These are phyloP conservation scores for Geotrichum reessii DNA, from an alignment of 1,139 yeast genomes.

Conservation along the genomic window DNA sequence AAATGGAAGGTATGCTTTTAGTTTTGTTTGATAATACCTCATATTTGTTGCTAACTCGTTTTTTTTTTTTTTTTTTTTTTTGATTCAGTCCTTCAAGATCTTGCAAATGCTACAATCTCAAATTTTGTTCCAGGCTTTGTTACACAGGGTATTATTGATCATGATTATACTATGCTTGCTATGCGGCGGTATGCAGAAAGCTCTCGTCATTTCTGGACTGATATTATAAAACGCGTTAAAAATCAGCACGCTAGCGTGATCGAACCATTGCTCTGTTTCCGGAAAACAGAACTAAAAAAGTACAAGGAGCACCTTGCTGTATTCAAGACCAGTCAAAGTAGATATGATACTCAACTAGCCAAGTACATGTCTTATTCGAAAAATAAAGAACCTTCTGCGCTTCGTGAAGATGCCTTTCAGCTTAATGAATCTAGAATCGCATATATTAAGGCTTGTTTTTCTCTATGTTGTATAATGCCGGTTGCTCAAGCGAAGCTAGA, in stretches of 20 bases:
- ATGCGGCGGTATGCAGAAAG: conserved; percentile 56
- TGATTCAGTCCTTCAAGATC: conserved; percentile 34
- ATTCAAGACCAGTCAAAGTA: conserved; percentile 59
- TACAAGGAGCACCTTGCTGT: conserved; percentile 52
- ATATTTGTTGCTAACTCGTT: not conserved
- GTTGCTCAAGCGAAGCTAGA: conserved; percentile 44
- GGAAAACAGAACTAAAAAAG: conserved; percentile 45
- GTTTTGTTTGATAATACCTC: not conserved
- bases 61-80: not conserved
- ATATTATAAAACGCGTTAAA: conserved; percentile 43
- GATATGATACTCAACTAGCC: conserved; percentile 58
- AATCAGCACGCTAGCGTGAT: conserved; percentile 42
- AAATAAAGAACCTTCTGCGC: conserved; percentile 54
- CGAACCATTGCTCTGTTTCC: conserved; percentile 42
- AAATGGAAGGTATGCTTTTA: conserved; percentile 40
- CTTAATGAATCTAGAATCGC: conserved; percentile 61
- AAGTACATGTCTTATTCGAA: conserved; percentile 56
- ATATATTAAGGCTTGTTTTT: conserved; percentile 62
- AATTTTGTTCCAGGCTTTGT: conserved; percentile 47
- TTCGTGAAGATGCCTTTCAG: conserved; percentile 76
- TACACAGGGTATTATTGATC: conserved; percentile 68
- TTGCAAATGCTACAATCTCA: conserved; percentile 36
- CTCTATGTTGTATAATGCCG: conserved; percentile 49
- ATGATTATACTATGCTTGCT: conserved; percentile 62
- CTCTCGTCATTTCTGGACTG: conserved; percentile 48